Evolutionary conservation across 305 asterid genomes (phyloP).

Genomic region (Caryopteris hybrid): DNA sequence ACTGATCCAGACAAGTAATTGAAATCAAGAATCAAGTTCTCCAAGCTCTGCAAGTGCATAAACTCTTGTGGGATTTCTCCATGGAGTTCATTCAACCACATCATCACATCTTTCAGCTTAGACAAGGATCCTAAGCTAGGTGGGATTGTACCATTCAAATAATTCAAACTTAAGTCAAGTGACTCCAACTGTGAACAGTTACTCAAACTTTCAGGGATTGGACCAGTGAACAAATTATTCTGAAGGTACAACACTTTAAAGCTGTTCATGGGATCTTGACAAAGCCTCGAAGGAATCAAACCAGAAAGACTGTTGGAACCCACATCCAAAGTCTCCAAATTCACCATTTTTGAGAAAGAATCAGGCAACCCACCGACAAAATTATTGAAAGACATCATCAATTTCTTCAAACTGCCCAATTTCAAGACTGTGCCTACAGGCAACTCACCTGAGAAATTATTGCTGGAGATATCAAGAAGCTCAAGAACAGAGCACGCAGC

Average conservation of each 20-base stretch:
- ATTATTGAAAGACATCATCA: slow-evolving; percentile 53
- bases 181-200: slow-evolving; percentile 42
- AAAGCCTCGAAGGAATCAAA: slow-evolving; percentile 53
- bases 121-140: slow-evolving; percentile 47
- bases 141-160: slow-evolving; percentile 46
- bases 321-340: slow-evolving; percentile 61
- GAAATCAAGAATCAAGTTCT: slow-evolving; percentile 51
- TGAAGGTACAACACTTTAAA: slow-evolving; percentile 65
- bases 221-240: slow-evolving; percentile 40
- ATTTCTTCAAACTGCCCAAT: slow-evolving; percentile 44
- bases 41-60: slow-evolving; percentile 34
- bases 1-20: slow-evolving; percentile 46
- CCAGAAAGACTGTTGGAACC: slow-evolving; percentile 65
- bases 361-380: slow-evolving; percentile 54
- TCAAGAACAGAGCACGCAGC: slow-evolving; percentile 56
- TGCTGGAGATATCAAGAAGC: slow-evolving; percentile 51
- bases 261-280: slow-evolving; percentile 45
- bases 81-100: slow-evolving; percentile 49
- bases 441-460: slow-evolving; percentile 55
- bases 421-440: slow-evolving; percentile 48
- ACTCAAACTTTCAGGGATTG: slow-evolving; percentile 43
- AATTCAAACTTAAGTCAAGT: slow-evolving; percentile 48
- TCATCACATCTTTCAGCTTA: slow-evolving; percentile 34
- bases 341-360: slow-evolving; percentile 43
- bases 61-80: slow-evolving; percentile 61